Evolutionary conservation across 2,329 filamentous ascomycete genomes (phyloP).

Genomic region (Thielaviopsis punctulata): DNA sequence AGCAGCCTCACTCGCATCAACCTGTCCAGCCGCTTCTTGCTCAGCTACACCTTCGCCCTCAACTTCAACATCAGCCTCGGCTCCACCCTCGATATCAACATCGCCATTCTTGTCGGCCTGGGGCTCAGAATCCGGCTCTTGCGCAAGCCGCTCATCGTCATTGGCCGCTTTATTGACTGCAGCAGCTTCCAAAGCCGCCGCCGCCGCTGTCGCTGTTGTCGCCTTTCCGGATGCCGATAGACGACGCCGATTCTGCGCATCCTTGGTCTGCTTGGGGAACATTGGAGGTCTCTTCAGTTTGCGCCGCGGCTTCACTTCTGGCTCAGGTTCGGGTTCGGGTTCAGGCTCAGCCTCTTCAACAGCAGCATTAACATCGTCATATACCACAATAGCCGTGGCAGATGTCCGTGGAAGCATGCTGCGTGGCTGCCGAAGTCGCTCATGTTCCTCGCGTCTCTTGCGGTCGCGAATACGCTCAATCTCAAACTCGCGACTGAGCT

Average conservation of each 20-base stretch:
- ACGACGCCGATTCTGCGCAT: neutral
- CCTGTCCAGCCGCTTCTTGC: constrained; percentile 16
- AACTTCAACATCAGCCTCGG: neutral
- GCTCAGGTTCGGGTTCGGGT: constrained; percentile 4
- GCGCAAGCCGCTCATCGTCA: neutral
- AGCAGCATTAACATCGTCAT: constrained; percentile 82
- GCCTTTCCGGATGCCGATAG: neutral
- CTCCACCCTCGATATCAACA: neutral
- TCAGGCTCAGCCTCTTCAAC: constrained; percentile 57
- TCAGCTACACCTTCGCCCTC: constrained; percentile 5
- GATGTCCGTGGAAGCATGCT: constrained; percentile 73
- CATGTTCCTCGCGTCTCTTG: constrained; percentile 61
- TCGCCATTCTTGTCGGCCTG: constrained; percentile 12
- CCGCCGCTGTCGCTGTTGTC: too few species aligned
- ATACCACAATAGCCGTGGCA: constrained; percentile 89
- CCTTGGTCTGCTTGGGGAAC: constrained; percentile 6
- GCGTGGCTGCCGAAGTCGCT: constrained; percentile 45
- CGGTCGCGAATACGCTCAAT: constrained; percentile 81
- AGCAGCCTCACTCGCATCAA: constrained; percentile 17
- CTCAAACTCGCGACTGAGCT: constrained; percentile 89
- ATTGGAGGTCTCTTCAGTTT: constrained; percentile 7
- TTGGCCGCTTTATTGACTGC: neutral
- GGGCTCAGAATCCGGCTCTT: constrained; percentile 8
- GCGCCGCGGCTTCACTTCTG: constrained; percentile 1
- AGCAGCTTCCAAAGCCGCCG: neutral